These are phyloP conservation scores for Tylopilus vinaceipallidus DNA, from an alignment of 768 basidiomycete genomes.

Conservation along the genomic window DNA sequence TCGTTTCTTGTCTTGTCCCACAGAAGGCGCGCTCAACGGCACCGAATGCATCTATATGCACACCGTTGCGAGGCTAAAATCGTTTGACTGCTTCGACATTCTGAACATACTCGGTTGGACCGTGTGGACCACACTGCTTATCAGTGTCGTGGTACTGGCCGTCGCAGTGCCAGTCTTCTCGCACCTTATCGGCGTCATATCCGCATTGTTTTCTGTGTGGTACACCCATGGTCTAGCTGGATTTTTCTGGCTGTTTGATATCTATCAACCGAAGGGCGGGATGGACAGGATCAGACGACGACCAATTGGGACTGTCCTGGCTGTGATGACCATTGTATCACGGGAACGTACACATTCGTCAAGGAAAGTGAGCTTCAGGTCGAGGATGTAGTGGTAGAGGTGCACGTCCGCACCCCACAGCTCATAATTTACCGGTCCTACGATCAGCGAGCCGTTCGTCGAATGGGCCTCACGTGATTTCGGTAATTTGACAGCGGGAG, in stretches of 20 bases:
- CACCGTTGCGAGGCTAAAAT: conserved; percentile 52
- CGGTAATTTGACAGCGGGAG: neutral
- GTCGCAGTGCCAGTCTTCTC: conserved; percentile 55
- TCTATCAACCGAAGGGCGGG: conserved; percentile 41
- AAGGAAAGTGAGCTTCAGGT: conserved; percentile 34
- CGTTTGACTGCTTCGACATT: conserved; percentile 46
- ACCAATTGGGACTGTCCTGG: conserved; percentile 35
- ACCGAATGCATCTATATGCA: conserved; percentile 48
- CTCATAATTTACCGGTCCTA: conserved; percentile 49
- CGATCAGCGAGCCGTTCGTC: conserved; percentile 47
- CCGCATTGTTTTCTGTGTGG: conserved; percentile 57
- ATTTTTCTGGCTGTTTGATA: conserved; percentile 54
- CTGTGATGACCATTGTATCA: conserved; percentile 32
- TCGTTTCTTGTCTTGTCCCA: neutral
- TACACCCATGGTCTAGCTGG: conserved; percentile 54
- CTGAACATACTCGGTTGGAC: conserved; percentile 48
- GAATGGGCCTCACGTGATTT: conserved; percentile 28
- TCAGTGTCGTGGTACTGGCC: conserved; percentile 40
- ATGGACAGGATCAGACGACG: conserved; percentile 31
- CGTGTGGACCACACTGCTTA: conserved; percentile 42
- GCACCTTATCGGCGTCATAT: conserved; percentile 51
- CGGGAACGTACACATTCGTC: conserved; percentile 45
- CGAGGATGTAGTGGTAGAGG: neutral
- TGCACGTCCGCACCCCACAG: conserved; percentile 24
- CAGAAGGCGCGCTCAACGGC: conserved; percentile 22